Percentiles rank a stretch among this genome's conserved stretches.
Evolutionary conservation across 495 filamentous ascomycete species (phyloP).

Genomic region (Thermochaetoides thermophila): DNA sequence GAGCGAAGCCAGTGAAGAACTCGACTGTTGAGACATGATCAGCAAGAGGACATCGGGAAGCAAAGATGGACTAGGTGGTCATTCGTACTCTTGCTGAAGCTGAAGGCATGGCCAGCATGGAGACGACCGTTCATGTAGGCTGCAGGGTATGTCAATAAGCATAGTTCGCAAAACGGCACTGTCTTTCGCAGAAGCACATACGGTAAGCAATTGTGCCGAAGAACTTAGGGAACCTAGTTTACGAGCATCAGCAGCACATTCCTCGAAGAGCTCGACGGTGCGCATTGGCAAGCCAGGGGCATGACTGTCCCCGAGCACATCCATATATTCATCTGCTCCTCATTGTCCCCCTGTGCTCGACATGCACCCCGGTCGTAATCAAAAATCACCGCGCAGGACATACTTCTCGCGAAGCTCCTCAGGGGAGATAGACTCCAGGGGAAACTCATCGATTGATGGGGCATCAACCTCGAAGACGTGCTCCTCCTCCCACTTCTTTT

Average conservation of each 20-base stretch:
- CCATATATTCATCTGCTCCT: not conserved
- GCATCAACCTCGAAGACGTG: conserved; percentile 74
- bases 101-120: conserved; percentile 85
- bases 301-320: not conserved
- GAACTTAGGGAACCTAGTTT: conserved; percentile 53
- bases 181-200: not conserved
- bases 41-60: conserved; percentile 23
- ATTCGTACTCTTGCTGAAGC: conserved; percentile 78
- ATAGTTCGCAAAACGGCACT: too few species aligned
- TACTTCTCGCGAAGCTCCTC: conserved; percentile 60
- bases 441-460: conserved; percentile 58
- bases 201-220: conserved; percentile 90
- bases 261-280: not conserved
- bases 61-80: conserved; percentile 62
- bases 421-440: conserved; percentile 51
- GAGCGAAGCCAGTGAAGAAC: conserved; percentile 65
- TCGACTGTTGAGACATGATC: conserved; percentile 62
- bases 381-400: conserved; percentile 4
- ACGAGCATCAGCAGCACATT: not conserved
- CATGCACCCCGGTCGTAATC: not conserved
- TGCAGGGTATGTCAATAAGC: conserved; percentile 1
- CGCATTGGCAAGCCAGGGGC: not conserved
- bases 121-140: conserved; percentile 88
- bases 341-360: not conserved
- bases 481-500: conserved; percentile 66